phyloP scores from a whole-genome alignment of 2,329 filamentous ascomycete genomes.

The Pezicula carpinea region DNA sequence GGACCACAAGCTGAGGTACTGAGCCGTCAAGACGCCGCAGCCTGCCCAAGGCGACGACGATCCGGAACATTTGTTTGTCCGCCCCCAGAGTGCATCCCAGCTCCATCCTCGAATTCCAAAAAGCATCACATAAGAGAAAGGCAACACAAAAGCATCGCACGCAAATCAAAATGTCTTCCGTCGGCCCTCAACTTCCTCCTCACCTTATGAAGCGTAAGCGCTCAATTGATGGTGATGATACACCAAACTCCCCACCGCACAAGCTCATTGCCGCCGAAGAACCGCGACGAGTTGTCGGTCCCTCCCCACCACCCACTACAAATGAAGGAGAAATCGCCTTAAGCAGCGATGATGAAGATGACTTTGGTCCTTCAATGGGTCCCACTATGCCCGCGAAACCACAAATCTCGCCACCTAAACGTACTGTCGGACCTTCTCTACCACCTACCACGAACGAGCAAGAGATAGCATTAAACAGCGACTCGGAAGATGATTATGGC shows the following conservation, averaged over 20 bases:
- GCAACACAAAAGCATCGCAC: not conserved
- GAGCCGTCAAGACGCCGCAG: not conserved
- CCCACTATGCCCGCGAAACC: constrained; percentile 2
- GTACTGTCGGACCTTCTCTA: constrained; percentile 9
- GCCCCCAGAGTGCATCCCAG: not conserved
- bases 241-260: constrained; percentile 35
- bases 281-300: constrained; percentile 18
- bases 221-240: constrained; percentile 35
- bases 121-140: constrained; percentile 5
- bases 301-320: constrained; percentile 28
- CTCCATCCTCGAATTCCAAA: not conserved
- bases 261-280: constrained; percentile 35
- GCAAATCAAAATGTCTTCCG: constrained; percentile 21
- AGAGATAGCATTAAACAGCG: constrained; percentile 41
- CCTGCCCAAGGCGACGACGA: constrained; percentile 1
- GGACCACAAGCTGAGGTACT: not conserved
- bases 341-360: constrained; percentile 36
- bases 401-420: constrained; percentile 26
- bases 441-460: constrained; percentile 35
- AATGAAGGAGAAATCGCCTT: constrained; percentile 43
- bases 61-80: not conserved
- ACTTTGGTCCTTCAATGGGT: constrained; percentile 18
- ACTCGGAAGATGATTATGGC: constrained; percentile 27
- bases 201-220: constrained; percentile 62
- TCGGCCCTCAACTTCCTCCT: constrained; percentile 66